phyloP scores from a whole-genome alignment of 352 stramenopile species.

The Pythium dissotocum region DNA sequence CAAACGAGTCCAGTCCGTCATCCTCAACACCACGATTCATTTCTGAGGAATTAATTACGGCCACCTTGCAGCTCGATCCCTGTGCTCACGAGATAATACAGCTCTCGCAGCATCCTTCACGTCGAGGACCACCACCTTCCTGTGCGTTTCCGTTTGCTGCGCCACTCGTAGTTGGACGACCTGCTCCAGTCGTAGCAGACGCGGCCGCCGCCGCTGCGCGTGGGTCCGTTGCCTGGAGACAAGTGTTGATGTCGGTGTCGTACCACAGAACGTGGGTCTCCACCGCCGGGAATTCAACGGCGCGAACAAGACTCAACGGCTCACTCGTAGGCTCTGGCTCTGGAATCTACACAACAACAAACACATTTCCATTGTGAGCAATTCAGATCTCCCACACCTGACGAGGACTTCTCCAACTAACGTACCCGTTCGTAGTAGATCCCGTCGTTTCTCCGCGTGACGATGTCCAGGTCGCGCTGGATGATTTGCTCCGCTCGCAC shows the following conservation, averaged over 20 bases:
- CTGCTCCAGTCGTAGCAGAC: constrained; percentile 47
- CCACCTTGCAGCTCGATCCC: too few species aligned
- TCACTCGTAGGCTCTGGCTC: constrained; percentile 40
- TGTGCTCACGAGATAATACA: constrained; percentile 50
- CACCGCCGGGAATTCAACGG: constrained; percentile 37
- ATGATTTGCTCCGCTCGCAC: constrained; percentile 65
- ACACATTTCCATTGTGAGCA: neutral
- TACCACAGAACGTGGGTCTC: constrained; percentile 44
- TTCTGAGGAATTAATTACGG: neutral
- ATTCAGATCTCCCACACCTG: neutral
- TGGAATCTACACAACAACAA: constrained; percentile 37
- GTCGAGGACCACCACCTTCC: neutral
- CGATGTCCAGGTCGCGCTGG: constrained; percentile 66
- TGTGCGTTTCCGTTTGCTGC: constrained; percentile 1
- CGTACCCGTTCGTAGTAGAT: constrained; percentile 70
- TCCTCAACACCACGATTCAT: neutral
- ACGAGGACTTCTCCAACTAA: neutral
- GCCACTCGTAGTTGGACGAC: constrained; percentile 21
- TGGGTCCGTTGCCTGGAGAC: constrained; percentile 34
- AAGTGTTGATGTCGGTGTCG: constrained; percentile 47
- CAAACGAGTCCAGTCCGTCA: too few species aligned
- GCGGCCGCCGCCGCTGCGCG: neutral
- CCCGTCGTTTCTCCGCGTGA: constrained; percentile 65
- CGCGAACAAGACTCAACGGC: constrained; percentile 54
- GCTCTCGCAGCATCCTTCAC: constrained; percentile 40